These are phyloP conservation scores for Aspergillus terreus DNA, from an alignment of 2,329 filamentous ascomycete species.

Conservation along the genomic window DNA sequence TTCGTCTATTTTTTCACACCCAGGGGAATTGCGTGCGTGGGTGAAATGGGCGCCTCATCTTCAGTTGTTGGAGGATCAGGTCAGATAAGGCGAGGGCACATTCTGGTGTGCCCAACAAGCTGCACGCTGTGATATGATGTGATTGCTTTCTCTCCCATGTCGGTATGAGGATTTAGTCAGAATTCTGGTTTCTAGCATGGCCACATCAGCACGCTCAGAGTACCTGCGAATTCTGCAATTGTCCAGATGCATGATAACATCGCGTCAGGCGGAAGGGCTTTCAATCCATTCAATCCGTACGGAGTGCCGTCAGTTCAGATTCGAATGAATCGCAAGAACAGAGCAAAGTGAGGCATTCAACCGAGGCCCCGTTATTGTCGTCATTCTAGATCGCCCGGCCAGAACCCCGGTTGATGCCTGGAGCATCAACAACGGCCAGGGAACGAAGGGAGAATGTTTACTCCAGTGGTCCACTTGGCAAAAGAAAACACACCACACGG, in stretches of 20 bases:
- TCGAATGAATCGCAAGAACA: neutral
- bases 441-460: too few relatives aligned
- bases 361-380: neutral
- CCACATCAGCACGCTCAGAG: neutral
- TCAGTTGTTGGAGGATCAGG: too few relatives aligned
- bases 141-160: too few relatives aligned
- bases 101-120: too few relatives aligned
- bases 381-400: neutral
- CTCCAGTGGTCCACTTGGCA: too few relatives aligned
- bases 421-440: neutral
- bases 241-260: neutral
- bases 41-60: too few relatives aligned
- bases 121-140: too few relatives aligned
- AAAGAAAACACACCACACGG: too few relatives aligned
- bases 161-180: neutral
- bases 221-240: neutral
- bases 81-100: too few relatives aligned
- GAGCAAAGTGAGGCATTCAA: neutral
- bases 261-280: neutral
- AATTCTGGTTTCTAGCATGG: neutral
- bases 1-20: too few relatives aligned
- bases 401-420: neutral
- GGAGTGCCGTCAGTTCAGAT: neutral
- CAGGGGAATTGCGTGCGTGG: too few relatives aligned
- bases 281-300: neutral